phyloP scores from a whole-genome alignment of 805 yeast species.

The Candida gorgasii region DNA sequence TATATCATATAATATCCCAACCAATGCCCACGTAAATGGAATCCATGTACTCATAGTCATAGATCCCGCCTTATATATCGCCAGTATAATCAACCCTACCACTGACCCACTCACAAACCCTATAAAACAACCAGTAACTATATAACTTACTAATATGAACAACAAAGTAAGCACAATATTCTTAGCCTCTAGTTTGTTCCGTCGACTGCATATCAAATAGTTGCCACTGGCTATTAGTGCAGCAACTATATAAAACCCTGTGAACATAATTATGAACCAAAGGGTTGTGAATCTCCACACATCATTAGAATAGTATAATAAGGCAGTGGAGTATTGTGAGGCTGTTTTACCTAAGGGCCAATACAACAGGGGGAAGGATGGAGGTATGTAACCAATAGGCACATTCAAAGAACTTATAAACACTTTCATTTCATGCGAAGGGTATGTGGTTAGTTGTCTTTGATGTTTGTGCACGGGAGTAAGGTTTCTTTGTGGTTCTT shows the following conservation, averaged over 20 bases:
- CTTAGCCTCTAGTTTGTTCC: constrained; percentile 3
- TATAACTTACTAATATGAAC: constrained; percentile 32
- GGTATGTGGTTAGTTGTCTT: too few species aligned
- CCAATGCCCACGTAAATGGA: constrained; percentile 79
- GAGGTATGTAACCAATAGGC: constrained; percentile 82
- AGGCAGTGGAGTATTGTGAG: constrained; percentile 47
- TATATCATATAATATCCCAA: constrained; percentile 66
- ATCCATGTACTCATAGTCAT: constrained; percentile 95
- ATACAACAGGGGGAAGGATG: constrained; percentile 75
- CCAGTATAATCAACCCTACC: constrained; percentile 71
- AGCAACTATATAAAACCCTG: constrained; percentile 61
- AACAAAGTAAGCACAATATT: constrained; percentile 21
- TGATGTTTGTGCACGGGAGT: neutral
- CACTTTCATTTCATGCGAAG: constrained; percentile 22
- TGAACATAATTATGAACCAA: constrained; percentile 77
- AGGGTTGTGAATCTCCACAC: constrained; percentile 80
- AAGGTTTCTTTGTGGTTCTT: neutral
- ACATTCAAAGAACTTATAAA: constrained; percentile 46
- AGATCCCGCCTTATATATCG: constrained; percentile 76
- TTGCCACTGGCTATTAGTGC: constrained; percentile 56
- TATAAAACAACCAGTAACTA: constrained; percentile 56
- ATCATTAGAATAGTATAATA: constrained; percentile 67
- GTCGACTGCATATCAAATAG: constrained; percentile 17
- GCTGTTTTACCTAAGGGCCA: constrained; percentile 59
- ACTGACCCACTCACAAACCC: constrained; percentile 75